phyloP scores from a whole-genome alignment of 2,329 filamentous ascomycete genomes.

The Penicillium sp. region DNA sequence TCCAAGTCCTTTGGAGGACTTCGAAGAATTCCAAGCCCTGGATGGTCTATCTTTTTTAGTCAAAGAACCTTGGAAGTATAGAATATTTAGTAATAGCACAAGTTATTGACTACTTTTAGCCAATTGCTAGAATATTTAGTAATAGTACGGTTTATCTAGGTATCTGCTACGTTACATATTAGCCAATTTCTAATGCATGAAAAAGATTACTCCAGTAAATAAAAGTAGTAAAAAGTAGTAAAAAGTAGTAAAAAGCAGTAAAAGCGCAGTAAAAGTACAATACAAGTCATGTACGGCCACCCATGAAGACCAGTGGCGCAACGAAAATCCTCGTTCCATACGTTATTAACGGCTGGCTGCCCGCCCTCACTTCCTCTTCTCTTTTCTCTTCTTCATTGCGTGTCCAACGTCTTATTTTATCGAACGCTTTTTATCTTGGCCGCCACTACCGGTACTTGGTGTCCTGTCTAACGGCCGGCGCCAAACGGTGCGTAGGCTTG shows the following conservation, averaged over 20 bases:
- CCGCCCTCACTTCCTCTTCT: conserved; percentile 19
- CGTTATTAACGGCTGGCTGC: conserved; percentile 17
- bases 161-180: too few species aligned
- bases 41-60: neutral
- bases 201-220: neutral
- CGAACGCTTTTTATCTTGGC: conserved; percentile 40
- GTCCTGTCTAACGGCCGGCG: conserved; percentile 47
- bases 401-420: conserved; percentile 32
- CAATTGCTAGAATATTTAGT: neutral
- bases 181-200: too few species aligned
- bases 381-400: conserved; percentile 18
- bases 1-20: neutral
- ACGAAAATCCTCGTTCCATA: conserved; percentile 22
- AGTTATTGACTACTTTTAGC: neutral
- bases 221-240: neutral
- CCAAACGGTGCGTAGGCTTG: conserved; percentile 48
- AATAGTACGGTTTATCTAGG: neutral
- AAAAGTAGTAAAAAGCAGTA: neutral
- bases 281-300: conserved; percentile 14
- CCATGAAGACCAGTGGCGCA: conserved; percentile 18
- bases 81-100: neutral
- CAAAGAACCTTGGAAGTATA: neutral
- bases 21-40: neutral
- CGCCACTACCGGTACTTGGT: conserved; percentile 47
- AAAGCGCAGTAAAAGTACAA: neutral